Base-by-base conservation (phyloP, 768 basidiomycete genomes). In the Serpula lacrymans region DNA sequence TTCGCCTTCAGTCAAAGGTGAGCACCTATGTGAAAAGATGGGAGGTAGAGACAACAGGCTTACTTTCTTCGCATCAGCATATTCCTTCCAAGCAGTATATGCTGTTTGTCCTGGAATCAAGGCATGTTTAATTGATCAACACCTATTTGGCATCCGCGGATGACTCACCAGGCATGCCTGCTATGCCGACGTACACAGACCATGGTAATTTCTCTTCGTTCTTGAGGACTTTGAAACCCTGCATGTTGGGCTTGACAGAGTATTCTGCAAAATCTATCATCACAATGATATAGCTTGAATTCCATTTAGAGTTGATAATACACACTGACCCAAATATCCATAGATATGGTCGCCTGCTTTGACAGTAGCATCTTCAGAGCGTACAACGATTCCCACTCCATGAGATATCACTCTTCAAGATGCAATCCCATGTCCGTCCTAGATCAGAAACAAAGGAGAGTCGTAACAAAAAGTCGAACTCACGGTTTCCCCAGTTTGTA, bases 1-100 rank as follows among this genome's bases (percentile, higher is more conserved):
- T 44, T 80, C 73, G 6, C 77, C 77, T 64, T 71, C n/a, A n/a
- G n/a, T n/a, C n/a, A n/a, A n/a, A n/a, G n/a, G n/a, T 37, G 3
- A 23, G 11, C 3, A 18, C 24, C n/a, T 28, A 9, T 5, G 1
- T 10, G 4, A 21, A 7, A 26, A 6, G n/a, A n/a, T n/a, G n/a
- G 23, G 11, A 3, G 9, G 16, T 6, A 13, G 14, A 26, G 1
- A 10, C 6, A 24, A 21, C 4, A 18, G 31, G 24, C 57, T 63
- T 27, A 59, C 69, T 36, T 57, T 73, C 72, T 72, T 67, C 12
- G 68, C 54, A 29, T 58, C 42, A 51, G 39, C 57, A 61, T 42
- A 65, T 55, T 47, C 58, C 31, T 57, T 56, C 41, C 61, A 54
- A 2, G 55, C 58, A 31, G 32, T 30, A 36, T 62, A 64, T 17